A percentile compares a stretch with the other conserved stretches of the same genome.
These are phyloP conservation scores for Solanum pennellii DNA, from an alignment of 257 asterid genomes.

Conservation along the genomic window DNA sequence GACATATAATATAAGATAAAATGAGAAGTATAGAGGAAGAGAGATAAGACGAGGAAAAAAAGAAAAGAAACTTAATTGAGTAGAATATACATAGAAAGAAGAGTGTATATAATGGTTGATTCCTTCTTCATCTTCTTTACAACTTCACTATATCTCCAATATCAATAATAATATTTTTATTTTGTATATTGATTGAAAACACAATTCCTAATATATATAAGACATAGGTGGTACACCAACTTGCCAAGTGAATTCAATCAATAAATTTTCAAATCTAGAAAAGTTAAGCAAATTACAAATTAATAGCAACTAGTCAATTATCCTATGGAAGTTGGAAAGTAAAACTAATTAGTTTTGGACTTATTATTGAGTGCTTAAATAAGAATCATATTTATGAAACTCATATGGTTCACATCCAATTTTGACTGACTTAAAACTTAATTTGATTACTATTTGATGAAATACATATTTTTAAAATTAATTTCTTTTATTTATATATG, in stretches of 20 bases:
- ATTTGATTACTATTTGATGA: not conserved
- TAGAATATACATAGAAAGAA: not conserved
- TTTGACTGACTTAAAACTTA: not conserved
- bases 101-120: not conserved
- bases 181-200: not conserved
- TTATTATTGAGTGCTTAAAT: not conserved
- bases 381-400: no score
- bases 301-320: not conserved
- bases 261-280: not conserved
- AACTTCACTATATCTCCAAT: not conserved
- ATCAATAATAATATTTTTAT: not conserved
- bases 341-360: not conserved
- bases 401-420: not conserved
- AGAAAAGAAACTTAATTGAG: not conserved
- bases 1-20: not conserved
- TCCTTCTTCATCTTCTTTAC: not conserved
- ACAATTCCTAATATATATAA: not conserved
- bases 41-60: not conserved
- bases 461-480: no score
- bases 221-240: not conserved
- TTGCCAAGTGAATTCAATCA: not conserved
- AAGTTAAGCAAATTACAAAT: not conserved
- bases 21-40: not conserved
- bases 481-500: not conserved
- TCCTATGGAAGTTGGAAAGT: not conserved